Evolutionary conservation across 2,329 filamentous ascomycete species (phyloP), one percentile per base, ranked within the genome.

Genomic region (Neurospora sp.): DNA sequence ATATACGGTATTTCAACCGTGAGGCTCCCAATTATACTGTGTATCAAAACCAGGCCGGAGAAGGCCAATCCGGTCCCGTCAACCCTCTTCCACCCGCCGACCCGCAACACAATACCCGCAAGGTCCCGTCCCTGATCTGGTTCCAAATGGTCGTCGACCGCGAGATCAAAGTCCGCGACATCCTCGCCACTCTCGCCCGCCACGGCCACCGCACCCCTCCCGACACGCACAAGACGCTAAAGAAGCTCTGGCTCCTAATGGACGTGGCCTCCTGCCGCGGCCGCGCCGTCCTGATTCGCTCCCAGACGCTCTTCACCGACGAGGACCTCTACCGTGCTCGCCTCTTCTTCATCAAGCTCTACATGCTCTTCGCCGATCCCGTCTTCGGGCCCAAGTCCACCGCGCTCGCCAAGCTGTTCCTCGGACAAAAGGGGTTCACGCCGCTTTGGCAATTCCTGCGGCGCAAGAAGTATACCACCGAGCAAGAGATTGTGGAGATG

Each of bases 221-320:
- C 0, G 77, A 78, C 36, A 85, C 85, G 73, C 77, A 81, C 67
- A 68, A 75, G 11, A 82, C 84, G 1, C 79, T 91, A 66, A 83
- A 87, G 75, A 91, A 91, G 76, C 81, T 93, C 19, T 96, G 93
- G 93, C 84, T 91, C 68, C 76, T 92, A 40, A 88, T 93, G 82
- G 91, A 93, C 75, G 80, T 90, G 4, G 81, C 86, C 0, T 88
- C 87, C 15, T 90, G 84, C 67, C 75, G 73, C 0, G 81, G 85
- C 15, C 87, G 92, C 0, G 78, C 83, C 6, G 81, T 81, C 1
- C 80, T 90, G 6, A 78, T 93, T 5, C 81, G 81, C 38, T 87
- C 87, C 77, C 68, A 69, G 10, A 73, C 75, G 0, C 81, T 89
- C 67, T 91, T 91, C 84, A 81, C 84, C 10, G 81, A 90, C 70